Base-by-base conservation (phyloP, 208 protist species). In the Herpetomonas tarakana region DNA sequence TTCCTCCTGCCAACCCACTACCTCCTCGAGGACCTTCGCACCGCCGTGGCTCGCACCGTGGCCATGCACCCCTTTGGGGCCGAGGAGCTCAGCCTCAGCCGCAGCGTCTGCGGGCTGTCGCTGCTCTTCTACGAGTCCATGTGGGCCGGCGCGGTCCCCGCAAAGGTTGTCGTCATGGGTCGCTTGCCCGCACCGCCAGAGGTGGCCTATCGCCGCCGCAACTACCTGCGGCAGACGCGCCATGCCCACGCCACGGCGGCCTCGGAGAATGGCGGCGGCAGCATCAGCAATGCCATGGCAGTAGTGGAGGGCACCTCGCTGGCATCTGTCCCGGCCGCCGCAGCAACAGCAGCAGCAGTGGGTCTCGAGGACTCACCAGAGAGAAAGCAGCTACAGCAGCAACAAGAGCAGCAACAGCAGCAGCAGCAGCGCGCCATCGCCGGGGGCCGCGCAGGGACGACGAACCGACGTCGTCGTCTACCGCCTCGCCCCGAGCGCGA, bases 11-110 rank as follows among this genome's bases (percentile, higher is more conserved):
- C 65, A 0, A 58, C 64, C 0, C 76, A 83, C 58, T 83, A 83
- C 53, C 58, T 83, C 3, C 58, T 78, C 12, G 71, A 78, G 47
- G 68, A 78, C 52, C 50, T 83, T n/a, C 76, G 76, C 1, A 38
- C 26, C 19, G 71, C 76, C 18, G 22, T 67, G 19, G 9, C 64
- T 21, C 52, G 68, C 28, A 49, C 74, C n/a, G 63, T 65, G 0
- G 60, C 62, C 52, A 2, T 50, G 39, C 31, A 59, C 3, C 6
- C 16, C 44, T 7, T 11, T 22, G 19, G 19, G 11, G 56, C 65
- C n/a, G 61, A 51, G 3, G 58, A 76, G 9, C 18, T 35, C 7
- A 41, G 51, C 44, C 26, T 21, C 9, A 24, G 44, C 35, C 60
- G 41, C 16, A 2, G 16, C 11, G 68, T 68, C 12, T 50, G 54